A percentile compares a stretch with the other conserved stretches of the same genome.
These are phyloP conservation scores for Citeromyces nyonsensis DNA, from an alignment of 805 yeast genomes.

Conservation along the genomic window DNA sequence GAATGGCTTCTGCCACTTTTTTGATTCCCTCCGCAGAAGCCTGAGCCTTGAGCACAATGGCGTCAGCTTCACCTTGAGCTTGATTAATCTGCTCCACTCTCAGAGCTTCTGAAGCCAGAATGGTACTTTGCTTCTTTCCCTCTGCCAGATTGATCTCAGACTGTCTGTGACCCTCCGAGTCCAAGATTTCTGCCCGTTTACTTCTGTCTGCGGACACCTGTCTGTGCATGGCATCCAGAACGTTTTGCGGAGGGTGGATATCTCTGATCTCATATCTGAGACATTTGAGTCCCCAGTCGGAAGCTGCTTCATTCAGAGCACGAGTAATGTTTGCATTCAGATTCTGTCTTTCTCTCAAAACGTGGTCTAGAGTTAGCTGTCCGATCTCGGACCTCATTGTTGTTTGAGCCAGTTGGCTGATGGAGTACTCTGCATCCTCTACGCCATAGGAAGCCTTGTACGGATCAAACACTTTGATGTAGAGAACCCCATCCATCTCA, in stretches of 20 bases:
- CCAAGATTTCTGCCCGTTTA: slow-evolving; percentile 77
- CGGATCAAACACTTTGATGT: slow-evolving; percentile 65
- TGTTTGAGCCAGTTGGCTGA: slow-evolving; percentile 76
- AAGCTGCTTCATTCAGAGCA: slow-evolving; percentile 76
- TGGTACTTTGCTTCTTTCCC: slow-evolving; percentile 58
- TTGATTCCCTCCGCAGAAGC: slow-evolving; percentile 66
- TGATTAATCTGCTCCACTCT: slow-evolving; percentile 45
- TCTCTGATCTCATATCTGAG: slow-evolving; percentile 78
- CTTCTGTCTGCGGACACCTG: slow-evolving; percentile 81
- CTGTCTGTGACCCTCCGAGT: slow-evolving; percentile 73
- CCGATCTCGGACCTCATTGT: slow-evolving; percentile 88
- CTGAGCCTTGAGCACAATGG: slow-evolving; percentile 44
- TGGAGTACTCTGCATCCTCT: slow-evolving; percentile 77
- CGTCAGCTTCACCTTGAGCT: slow-evolving; percentile 66
- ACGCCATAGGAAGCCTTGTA: slow-evolving; percentile 81
- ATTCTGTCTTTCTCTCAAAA: slow-evolving; percentile 59
- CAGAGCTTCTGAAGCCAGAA: slow-evolving; percentile 63
- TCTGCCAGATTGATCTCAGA: slow-evolving; percentile 73
- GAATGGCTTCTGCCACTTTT: slow-evolving; percentile 50
- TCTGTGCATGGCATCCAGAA: slow-evolving; percentile 81
- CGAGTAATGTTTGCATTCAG: slow-evolving; percentile 59
- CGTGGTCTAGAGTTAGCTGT: slow-evolving; percentile 65
- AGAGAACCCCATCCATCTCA: slow-evolving; percentile 75
- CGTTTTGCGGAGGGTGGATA: slow-evolving; percentile 77
- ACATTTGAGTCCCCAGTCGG: slow-evolving; percentile 76